These are phyloP conservation scores for Perilla frutescens DNA, from an alignment of 257 asterid species.

Conservation along the genomic window DNA sequence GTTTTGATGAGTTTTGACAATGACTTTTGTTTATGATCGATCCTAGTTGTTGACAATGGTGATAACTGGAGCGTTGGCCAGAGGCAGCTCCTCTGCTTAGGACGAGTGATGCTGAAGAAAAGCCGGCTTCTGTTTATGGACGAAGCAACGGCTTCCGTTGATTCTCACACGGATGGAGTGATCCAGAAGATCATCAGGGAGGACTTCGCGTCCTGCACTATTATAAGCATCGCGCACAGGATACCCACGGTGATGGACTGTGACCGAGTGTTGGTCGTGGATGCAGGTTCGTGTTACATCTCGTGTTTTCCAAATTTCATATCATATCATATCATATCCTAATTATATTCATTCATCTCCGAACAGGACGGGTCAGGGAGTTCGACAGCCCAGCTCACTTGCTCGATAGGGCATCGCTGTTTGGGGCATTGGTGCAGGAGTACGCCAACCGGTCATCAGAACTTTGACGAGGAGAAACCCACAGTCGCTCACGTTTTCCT, in stretches of 20 bases:
- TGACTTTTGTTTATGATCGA: background rate
- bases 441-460: constrained; percentile 86
- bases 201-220: constrained; percentile 84
- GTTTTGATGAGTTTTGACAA: background rate
- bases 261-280: constrained; percentile 81
- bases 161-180: constrained; percentile 88
- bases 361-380: constrained; percentile 76
- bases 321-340: too few relatives aligned
- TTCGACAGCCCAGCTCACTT: constrained; percentile 73
- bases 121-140: constrained; percentile 90
- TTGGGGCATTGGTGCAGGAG: constrained; percentile 96
- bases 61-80: constrained; percentile 99
- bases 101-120: constrained; percentile 90
- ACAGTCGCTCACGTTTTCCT: background rate
- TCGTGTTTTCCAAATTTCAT: background rate
- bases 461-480: constrained; percentile 42
- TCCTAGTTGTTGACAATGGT: constrained; percentile 76
- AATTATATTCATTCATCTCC: background rate
- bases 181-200: constrained; percentile 92
- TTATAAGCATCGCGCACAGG: constrained; percentile 96
- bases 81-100: constrained; percentile 94
- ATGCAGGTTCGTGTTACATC: constrained; percentile 63
- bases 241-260: constrained; percentile 99
- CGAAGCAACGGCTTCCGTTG: constrained; percentile 98
- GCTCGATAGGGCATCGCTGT: constrained; percentile 81